These are phyloP conservation scores for Penicillium sclerotiorum DNA, from an alignment of 2,329 filamentous ascomycete species.

Conservation along the genomic window DNA sequence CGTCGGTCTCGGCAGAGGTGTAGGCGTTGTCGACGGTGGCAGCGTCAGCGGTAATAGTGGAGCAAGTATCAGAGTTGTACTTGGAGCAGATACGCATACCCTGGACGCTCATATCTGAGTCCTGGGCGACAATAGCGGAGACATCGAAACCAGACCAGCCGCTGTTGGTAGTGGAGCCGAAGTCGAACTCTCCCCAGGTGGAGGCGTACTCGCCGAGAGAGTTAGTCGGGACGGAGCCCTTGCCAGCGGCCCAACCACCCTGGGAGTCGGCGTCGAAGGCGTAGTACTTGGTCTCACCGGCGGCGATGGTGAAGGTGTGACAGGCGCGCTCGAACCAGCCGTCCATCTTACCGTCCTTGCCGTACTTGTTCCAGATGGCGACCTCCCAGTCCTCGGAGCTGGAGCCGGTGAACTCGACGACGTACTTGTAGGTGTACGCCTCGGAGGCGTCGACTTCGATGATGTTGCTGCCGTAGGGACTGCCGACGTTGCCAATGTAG, in stretches of 20 bases:
- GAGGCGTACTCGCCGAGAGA: constrained; percentile 29
- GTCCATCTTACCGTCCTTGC: constrained; percentile 34
- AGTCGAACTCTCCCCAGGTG: constrained; percentile 42
- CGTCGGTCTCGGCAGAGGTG: constrained; percentile 25
- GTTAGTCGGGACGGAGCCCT: constrained; percentile 31
- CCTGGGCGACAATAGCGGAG: constrained; percentile 38
- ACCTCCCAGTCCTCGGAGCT: constrained; percentile 38
- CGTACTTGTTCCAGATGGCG: constrained; percentile 46
- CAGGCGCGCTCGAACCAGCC: constrained; percentile 41
- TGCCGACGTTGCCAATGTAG: constrained; percentile 43
- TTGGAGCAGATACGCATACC: constrained; percentile 38
- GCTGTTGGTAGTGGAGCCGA: constrained; percentile 30
- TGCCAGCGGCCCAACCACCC: constrained; percentile 36
- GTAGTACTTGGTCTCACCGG: constrained; percentile 40
- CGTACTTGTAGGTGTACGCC: constrained; percentile 39
- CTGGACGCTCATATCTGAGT: constrained; percentile 32
- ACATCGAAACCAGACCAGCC: constrained; percentile 40
- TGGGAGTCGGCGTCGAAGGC: constrained; percentile 41
- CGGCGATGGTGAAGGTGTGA: constrained; percentile 32
- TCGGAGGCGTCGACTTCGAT: constrained; percentile 36
- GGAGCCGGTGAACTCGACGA: constrained; percentile 36
- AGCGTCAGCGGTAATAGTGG: constrained; percentile 29
- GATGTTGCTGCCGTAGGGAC: constrained; percentile 45
- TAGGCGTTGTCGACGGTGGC: constrained; percentile 36
- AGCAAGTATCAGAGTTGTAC: constrained; percentile 29